These are phyloP conservation scores for Coemansia guatemalensis DNA, from an alignment of 192 early-diverging fungal species.

Conservation along the genomic window DNA sequence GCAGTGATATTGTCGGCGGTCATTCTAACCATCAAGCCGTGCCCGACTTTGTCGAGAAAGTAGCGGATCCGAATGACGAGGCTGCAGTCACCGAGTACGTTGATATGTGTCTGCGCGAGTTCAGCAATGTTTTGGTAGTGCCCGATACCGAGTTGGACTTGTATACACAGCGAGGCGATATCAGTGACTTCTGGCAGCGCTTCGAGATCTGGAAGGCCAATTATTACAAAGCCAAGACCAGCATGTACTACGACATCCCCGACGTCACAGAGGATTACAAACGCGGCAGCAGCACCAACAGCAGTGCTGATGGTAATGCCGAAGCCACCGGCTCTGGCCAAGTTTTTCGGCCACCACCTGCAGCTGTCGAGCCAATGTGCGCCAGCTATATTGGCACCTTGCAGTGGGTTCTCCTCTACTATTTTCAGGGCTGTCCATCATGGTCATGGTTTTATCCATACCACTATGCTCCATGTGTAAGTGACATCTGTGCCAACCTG, in stretches of 20 bases:
- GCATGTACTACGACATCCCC: constrained; percentile 52
- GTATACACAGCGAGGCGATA: constrained; percentile 55
- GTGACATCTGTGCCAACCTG: constrained; percentile 65
- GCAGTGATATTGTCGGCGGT: constrained; percentile 21
- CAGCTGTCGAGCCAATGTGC: constrained; percentile 59
- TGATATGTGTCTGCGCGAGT: constrained; percentile 38
- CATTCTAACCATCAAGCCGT: constrained; percentile 36
- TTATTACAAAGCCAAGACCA: constrained; percentile 73
- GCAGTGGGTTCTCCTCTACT: constrained; percentile 97
- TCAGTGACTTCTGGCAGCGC: constrained; percentile 63
- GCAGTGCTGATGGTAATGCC: background rate
- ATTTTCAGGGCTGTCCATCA: constrained; percentile 92
- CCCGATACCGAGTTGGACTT: constrained; percentile 33
- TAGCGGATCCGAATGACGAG: constrained; percentile 24
- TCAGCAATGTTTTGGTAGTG: constrained; percentile 39
- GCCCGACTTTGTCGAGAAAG: constrained; percentile 55
- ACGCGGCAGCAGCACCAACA: background rate
- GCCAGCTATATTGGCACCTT: constrained; percentile 87
- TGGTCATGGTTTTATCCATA: constrained; percentile 99
- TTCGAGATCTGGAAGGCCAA: constrained; percentile 74
- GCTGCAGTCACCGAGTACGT: constrained; percentile 29
- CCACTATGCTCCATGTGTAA: constrained; percentile 95
- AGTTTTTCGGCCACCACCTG: constrained; percentile 30
- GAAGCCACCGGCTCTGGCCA: constrained; percentile 10
- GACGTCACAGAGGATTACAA: constrained; percentile 8